Evolutionary conservation across 2,329 filamentous ascomycete species (phyloP).

Genomic region (Delphinella strobiligena): DNA sequence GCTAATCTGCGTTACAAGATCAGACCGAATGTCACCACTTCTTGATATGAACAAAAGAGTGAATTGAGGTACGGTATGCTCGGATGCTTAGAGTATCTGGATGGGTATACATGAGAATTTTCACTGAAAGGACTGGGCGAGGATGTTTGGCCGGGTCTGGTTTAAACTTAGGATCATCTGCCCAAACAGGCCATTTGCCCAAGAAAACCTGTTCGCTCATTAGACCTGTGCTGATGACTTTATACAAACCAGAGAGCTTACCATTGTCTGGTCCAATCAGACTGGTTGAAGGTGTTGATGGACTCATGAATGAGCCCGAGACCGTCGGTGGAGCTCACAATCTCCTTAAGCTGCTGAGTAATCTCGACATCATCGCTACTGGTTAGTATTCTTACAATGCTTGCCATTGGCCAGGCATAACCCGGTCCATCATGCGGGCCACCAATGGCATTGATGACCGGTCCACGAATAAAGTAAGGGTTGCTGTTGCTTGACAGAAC

Average conservation of each 20-base stretch:
- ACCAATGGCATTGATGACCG: slow-evolving; percentile 35
- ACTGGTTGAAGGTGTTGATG: slow-evolving; percentile 35
- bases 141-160: slow-evolving; percentile 29
- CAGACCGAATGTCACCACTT: too few relatives aligned
- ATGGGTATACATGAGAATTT: too few relatives aligned
- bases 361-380: slow-evolving; percentile 36
- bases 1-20: too few relatives aligned
- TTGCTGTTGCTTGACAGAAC: slow-evolving; percentile 27
- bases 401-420: slow-evolving; percentile 40
- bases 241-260: too few relatives aligned
- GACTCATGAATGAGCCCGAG: slow-evolving; percentile 41
- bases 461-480: slow-evolving; percentile 39
- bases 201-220: too few relatives aligned
- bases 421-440: slow-evolving; percentile 36
- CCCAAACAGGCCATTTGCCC: slow-evolving; percentile 41
- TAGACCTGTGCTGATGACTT: slow-evolving; percentile 12
- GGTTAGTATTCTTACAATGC: slow-evolving; percentile 39
- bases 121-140: slow-evolving; percentile 31
- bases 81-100: too few relatives aligned
- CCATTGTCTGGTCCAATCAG: slow-evolving; percentile 38
- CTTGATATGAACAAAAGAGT: too few relatives aligned
- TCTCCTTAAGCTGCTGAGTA: slow-evolving; percentile 28
- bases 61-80: too few relatives aligned
- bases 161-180: slow-evolving; percentile 37
- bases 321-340: slow-evolving; percentile 35